Evolutionary conservation across 2,329 filamentous ascomycete genomes (phyloP).

Genomic region (Sarocladium brachiariae): DNA sequence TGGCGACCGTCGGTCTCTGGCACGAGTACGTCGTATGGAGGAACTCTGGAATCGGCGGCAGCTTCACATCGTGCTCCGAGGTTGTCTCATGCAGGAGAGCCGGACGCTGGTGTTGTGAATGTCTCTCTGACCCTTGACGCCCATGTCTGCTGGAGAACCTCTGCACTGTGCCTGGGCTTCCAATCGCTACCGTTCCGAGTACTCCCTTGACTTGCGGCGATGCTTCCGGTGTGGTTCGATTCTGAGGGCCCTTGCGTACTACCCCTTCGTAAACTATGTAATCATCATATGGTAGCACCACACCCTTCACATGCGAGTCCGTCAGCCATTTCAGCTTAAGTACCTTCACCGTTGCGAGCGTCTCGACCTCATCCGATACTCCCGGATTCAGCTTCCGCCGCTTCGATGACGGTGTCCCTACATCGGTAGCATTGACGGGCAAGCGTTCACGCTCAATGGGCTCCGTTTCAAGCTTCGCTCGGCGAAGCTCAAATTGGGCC

Average conservation of each 20-base stretch:
- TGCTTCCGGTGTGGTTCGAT: not conserved
- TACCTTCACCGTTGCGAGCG: slow-evolving; percentile 35
- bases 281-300: slow-evolving; percentile 37
- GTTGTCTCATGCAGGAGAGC: slow-evolving; percentile 62
- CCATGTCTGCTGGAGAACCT: not conserved
- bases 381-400: not conserved
- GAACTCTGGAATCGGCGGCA: slow-evolving; percentile 64
- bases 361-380: not conserved
- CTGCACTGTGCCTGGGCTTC: not conserved
- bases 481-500: slow-evolving; percentile 70
- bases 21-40: slow-evolving; percentile 64
- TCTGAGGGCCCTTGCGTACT: slow-evolving; percentile 19
- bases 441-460: slow-evolving; percentile 34
- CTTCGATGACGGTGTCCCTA: slow-evolving; percentile 8
- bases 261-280: slow-evolving; percentile 51
- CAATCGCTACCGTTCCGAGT: not conserved
- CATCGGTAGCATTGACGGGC: not conserved
- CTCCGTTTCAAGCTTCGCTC: slow-evolving; percentile 53
- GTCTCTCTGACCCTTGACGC: not conserved
- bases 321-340: slow-evolving; percentile 54
- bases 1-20: slow-evolving; percentile 63
- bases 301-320: slow-evolving; percentile 39
- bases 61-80: slow-evolving; percentile 62
- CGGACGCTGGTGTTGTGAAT: slow-evolving; percentile 18
- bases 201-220: not conserved